Conservation (phyloP, 2,329 filamentous ascomycete species). For the Ascochyta rabiei region DNA sequence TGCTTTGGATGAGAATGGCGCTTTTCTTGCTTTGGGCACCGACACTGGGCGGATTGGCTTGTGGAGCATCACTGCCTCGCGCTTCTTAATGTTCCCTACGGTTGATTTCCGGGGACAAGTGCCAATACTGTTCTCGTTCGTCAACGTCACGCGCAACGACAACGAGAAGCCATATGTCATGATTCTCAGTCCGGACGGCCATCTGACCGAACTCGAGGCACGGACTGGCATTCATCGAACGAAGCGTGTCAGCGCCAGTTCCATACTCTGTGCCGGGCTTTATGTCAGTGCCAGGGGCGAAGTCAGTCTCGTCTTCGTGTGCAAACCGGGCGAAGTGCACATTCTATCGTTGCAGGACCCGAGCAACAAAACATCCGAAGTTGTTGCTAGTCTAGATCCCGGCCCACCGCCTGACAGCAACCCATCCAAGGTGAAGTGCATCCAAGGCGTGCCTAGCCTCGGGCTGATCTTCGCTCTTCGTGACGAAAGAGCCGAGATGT, state of each 20-base stretch:
- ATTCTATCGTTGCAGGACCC: constrained; percentile 36
- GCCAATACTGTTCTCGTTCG: constrained; percentile 67
- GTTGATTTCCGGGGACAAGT: constrained; percentile 65
- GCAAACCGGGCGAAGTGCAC: constrained; percentile 43
- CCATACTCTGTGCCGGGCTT: constrained; percentile 38
- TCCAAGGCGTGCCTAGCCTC: constrained; percentile 65
- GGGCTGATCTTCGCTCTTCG: constrained; percentile 67
- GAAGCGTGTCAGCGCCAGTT: constrained; percentile 35
- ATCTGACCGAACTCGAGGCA: constrained; percentile 63
- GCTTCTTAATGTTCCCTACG: constrained; percentile 59
- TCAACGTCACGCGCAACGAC: constrained; percentile 40
- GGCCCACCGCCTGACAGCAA: constrained; percentile 45
- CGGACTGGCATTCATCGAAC: constrained; percentile 48
- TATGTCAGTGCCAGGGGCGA: constrained; percentile 36
- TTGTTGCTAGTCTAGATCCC: constrained; percentile 44
- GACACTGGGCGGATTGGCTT: constrained; percentile 63
- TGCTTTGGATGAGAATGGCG: constrained; percentile 68
- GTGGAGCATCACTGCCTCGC: constrained; percentile 66
- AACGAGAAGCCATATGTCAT: constrained; percentile 55
- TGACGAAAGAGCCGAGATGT: constrained; percentile 62
- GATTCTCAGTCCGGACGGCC: constrained; percentile 68
- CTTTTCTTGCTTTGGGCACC: constrained; percentile 71
- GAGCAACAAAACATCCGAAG: constrained; percentile 36
- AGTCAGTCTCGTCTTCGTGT: constrained; percentile 41
- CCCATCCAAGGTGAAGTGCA: constrained; percentile 57